Base-by-base conservation (phyloP, 1,284 basidiomycete species). In the Paramarasmius palmivorus region DNA sequence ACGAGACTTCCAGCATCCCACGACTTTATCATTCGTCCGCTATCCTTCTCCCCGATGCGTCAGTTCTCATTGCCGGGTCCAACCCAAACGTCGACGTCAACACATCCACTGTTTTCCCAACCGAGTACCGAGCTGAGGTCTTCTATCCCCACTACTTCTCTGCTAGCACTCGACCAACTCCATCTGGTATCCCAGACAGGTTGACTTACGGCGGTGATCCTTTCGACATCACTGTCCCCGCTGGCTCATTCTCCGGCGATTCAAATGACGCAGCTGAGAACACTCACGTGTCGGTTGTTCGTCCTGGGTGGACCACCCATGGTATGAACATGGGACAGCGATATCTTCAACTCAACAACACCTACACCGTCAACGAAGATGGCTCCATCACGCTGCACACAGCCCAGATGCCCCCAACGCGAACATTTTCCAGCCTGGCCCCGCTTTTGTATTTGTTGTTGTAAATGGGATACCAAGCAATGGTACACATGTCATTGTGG, bases 21-120 rank as follows among this genome's bases (percentile, higher is more conserved):
- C 84, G 93, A 59, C 75, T 96, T 62, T 95, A 96, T 73, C 93
- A 96, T 71, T 94, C 92, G 2, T 85, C 85, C 6, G 93, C 92
- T n/a, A 77, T 96, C 17, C 82, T 98, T 34, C 84, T 98, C 32
- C 87, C 93, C 15, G 93, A 97, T 64, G 92, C 82, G 0, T 91
- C 90, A 2, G 86, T 98, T 45, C 72, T 97, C 57, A 81, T 97
- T 56, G 93, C 92, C 50, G 95, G 95, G 12, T 94, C 92, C 22
- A 98, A 97, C 72, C 95, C 95, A 36, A 96, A 97, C 68, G 79
- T 92, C 53, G 94, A 97, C 62, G 92, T 86, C 59, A 89, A 90
- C 61, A 55, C 74, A 10, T 73, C 75, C 26, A 81, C 88, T 22
- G 63, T 79, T 55, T 98, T 84, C 79, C 89, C 91, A 9, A 97